Base-by-base conservation (phyloP, 306 rosid genomes). In the Rubus parviflorus region DNA sequence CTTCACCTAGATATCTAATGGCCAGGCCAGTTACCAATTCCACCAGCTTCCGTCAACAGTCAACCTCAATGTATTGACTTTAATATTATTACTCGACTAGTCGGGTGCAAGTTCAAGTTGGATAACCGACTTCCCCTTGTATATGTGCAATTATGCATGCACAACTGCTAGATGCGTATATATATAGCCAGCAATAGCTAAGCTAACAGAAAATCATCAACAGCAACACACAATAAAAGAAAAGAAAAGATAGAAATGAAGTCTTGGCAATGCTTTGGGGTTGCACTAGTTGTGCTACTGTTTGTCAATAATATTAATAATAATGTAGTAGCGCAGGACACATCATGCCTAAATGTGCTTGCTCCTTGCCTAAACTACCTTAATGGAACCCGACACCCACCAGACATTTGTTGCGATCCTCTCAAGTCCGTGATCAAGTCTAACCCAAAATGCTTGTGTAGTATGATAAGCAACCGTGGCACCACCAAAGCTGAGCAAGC, bases 361-460 rank as follows among this genome's bases (percentile, higher is more conserved):
- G 74, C 82, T 56, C 90, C 90, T 20, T 91, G 96, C 74, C 45
- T 89, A 16, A 87, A 61, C 71, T 89, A 82, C 77, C 86, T 91
- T 0, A 84, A 87, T 58, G 91, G 91, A 47, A 86, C 85, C 11
- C 10, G 81, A 78, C 68, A 87, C 12, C 93, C 93, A 2, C 89
- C 89, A 15, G 80, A 76, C 25, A 80, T 70, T 40, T 89, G 96
- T 20, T 91, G 93, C 45, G 79, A 84, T 42, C 96, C 93, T 57
- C 79, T 91, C 2, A 87, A 83, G 78, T 75, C 84, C 2, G 65
- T 89, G 75, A 87, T 89, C 72, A 72, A 86, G 71, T 82, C 90
- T 2, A 82, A 83, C 20, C 84, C 86, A 13, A 15, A 80, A 38
- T 91, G 93, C 72, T 46, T 91, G 22, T 89, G 93, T 23, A 78